Base-by-base conservation (phyloP, 768 basidiomycete genomes). In the Xerocomus spinulosus region DNA sequence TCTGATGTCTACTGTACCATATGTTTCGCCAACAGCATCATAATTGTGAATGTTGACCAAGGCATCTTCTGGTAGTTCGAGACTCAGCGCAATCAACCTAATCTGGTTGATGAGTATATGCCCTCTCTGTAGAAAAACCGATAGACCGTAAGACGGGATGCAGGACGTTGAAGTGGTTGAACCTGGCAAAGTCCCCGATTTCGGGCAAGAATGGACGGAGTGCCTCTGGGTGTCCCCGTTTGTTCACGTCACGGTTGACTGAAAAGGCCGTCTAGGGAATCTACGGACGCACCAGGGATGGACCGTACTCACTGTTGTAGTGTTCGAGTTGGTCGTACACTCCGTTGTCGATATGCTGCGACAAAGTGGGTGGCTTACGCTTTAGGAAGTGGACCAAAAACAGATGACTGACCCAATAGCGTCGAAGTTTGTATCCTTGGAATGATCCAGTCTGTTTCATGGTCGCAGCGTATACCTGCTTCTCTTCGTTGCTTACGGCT, bases 281-380 rank as follows among this genome's bases (percentile, higher is more conserved):
- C 3, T 7, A 9, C 14, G 20, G 3, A 15, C 12, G 14, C 33
- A 5, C 34, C 9, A 28, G 26, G 26, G 26, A 10, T 7, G 30
- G 13, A 48, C 25, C 30, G 13, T 5, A 53, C 75, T 48, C 49
- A 85, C 83, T 71, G 52, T 79, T 81, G 55, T 85, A 85, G 42
- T 77, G 70, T 56, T 85, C 83, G 15, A 83, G 54, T 53, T 83
- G 80, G 56, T 86, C 84, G 15, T 64, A 73, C 21, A 85, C 77
- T 6, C 83, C 83, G 10, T 73, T 74, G 33, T 78, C 79, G 37
- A 85, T 77, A 41, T 80, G 78, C 83, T 85, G 44, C 7, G 15
- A 20, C 6, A 13, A 35, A 2, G 32, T 40, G 23, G n/a, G 14
- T 25, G 20, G n/a, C 15, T 14, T 18, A 34, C 46, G 30, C n/a